Evolutionary conservation across 1,284 basidiomycete species (phyloP).

Genomic region (Wallemia ichthyophaga): DNA sequence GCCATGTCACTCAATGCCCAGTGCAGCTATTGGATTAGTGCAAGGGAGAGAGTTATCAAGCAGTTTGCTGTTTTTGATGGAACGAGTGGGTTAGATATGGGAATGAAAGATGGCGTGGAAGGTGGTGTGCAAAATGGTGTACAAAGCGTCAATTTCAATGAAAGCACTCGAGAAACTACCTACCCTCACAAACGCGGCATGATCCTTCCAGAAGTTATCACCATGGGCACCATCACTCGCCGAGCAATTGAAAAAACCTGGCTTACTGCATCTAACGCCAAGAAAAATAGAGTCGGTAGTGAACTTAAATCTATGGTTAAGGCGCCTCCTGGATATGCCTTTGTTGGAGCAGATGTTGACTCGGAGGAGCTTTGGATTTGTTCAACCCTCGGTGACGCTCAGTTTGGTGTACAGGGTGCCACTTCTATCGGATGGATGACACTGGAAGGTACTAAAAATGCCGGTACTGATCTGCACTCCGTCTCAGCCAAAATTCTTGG

Average conservation of each 20-base stretch:
- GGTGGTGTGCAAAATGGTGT: constrained; percentile 6
- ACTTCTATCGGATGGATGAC: constrained; percentile 99
- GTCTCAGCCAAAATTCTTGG: constrained; percentile 84
- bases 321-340: constrained; percentile 68
- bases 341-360: constrained; percentile 95
- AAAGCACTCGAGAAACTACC: no score
- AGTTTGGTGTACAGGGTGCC: constrained; percentile 87
- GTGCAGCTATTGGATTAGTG: constrained; percentile 93
- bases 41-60: constrained; percentile 64
- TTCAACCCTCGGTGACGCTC: constrained; percentile 91
- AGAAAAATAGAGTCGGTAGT: constrained; percentile 84
- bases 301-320: constrained; percentile 94
- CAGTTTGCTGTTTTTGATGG: constrained; percentile 79
- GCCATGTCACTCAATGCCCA: constrained; percentile 78
- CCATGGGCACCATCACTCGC: constrained; percentile 94
- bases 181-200: constrained; percentile 57
- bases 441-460: constrained; percentile 85
- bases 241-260: constrained; percentile 94
- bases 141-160: no score
- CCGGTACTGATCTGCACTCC: constrained; percentile 85
- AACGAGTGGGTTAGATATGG: constrained; percentile 20
- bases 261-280: constrained; percentile 93
- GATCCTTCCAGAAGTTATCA: constrained; percentile 82
- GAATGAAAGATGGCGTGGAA: constrained; percentile 15
- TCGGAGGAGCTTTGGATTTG: constrained; percentile 99